Percentiles rank a stretch among this genome's conserved stretches.
phyloP scores from a whole-genome alignment of 257 asterid species.

The Penstemon davidsonii region DNA sequence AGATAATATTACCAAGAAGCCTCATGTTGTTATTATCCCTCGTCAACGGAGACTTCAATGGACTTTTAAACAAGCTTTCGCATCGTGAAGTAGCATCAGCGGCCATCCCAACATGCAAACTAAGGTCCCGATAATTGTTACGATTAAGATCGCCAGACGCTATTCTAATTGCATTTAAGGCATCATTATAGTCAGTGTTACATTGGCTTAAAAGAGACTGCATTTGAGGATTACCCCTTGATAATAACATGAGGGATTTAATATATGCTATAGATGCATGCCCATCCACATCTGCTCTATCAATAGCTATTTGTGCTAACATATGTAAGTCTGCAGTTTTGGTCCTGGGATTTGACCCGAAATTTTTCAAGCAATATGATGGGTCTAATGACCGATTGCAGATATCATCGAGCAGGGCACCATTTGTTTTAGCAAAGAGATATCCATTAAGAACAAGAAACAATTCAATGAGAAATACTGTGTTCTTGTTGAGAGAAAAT shows the following conservation, averaged over 20 bases:
- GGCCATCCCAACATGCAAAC: background rate
- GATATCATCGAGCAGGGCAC: background rate
- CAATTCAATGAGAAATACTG: background rate
- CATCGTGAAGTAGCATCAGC: background rate
- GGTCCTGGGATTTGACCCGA: background rate
- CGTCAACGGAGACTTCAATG: background rate
- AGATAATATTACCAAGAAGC: slow-evolving; percentile 16
- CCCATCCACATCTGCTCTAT: background rate
- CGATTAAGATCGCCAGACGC: background rate
- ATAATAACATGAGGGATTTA: background rate
- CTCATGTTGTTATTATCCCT: background rate
- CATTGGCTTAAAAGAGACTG: background rate
- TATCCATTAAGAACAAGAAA: background rate
- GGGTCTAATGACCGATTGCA: background rate
- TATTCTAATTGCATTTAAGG: background rate
- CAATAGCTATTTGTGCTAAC: slow-evolving; percentile 7
- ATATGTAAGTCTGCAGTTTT: background rate
- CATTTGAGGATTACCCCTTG: background rate
- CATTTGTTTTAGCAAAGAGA: background rate
- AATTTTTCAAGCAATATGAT: background rate
- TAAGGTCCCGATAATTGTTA: background rate
- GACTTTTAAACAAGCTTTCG: background rate
- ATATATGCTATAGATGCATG: background rate
- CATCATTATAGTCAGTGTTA: background rate
- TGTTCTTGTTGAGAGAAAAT: too few species aligned